phyloP scores from a whole-genome alignment of 495 filamentous ascomycete species.

The Aspergillus wentii region DNA sequence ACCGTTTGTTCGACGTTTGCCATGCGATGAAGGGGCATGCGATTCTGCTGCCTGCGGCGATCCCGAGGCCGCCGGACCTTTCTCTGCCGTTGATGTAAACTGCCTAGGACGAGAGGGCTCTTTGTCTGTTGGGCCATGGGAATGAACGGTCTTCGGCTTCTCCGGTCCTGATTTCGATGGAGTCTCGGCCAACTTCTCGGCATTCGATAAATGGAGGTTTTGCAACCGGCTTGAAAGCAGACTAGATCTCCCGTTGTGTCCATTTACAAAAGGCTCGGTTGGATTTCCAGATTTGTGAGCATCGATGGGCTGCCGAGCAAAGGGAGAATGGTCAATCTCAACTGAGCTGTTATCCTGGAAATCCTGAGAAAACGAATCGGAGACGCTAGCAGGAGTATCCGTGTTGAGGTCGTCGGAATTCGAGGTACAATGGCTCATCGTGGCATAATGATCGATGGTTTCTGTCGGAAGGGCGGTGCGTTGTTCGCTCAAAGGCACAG shows the following conservation, averaged over 20 bases:
- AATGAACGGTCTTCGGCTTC: slow-evolving; percentile 19
- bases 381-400: slow-evolving; percentile 37
- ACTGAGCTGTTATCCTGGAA: slow-evolving; percentile 32
- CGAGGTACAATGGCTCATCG: slow-evolving; percentile 29
- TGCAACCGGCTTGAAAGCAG: slow-evolving; percentile 36
- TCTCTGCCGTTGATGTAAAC: slow-evolving; percentile 26
- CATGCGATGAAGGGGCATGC: slow-evolving; percentile 20
- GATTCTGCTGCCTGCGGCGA: slow-evolving; percentile 15
- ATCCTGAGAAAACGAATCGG: slow-evolving; percentile 39
- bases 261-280: slow-evolving; percentile 9
- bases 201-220: slow-evolving; percentile 33
- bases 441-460: slow-evolving; percentile 26
- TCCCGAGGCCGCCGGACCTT: slow-evolving; percentile 14
- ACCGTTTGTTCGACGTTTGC: slow-evolving; percentile 29
- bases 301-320: slow-evolving; percentile 27
- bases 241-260: slow-evolving; percentile 21
- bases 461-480: slow-evolving; percentile 23
- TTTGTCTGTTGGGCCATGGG: slow-evolving; percentile 19
- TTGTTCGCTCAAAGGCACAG: slow-evolving; percentile 33
- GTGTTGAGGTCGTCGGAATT: slow-evolving; percentile 38
- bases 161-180: slow-evolving; percentile 22
- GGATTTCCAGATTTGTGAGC: slow-evolving; percentile 14
- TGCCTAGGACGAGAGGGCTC: slow-evolving; percentile 27
- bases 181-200: slow-evolving; percentile 25
- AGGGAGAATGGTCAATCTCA: slow-evolving; percentile 29